Percentiles rank a stretch among this genome's conserved stretches.
phyloP scores from a whole-genome alignment of 208 protist genomes.

The Acanthamoeba lugdunensis region DNA sequence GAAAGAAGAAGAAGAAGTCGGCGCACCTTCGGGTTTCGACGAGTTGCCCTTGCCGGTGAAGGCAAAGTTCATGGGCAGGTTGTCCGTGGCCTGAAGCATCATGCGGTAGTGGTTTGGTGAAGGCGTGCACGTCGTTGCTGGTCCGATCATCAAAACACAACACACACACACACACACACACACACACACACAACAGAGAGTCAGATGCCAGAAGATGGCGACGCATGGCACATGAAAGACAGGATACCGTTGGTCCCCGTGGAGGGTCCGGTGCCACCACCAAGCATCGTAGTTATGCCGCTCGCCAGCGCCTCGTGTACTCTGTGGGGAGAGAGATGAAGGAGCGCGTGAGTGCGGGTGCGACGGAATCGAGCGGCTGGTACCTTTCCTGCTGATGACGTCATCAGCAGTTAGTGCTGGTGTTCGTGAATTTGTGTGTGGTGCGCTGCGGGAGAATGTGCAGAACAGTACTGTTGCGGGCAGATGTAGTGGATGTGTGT shows the following conservation, averaged over 20 bases:
- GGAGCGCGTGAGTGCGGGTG: too few species aligned
- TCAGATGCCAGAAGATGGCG: background rate
- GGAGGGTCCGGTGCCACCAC: slow-evolving; percentile 80
- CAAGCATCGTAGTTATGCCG: slow-evolving; percentile 81
- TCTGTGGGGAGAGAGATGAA: background rate
- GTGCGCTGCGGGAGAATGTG: background rate
- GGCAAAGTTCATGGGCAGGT: slow-evolving; percentile 83
- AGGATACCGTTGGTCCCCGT: slow-evolving; percentile 62
- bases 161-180: too few species aligned
- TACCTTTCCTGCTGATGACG: too few species aligned
- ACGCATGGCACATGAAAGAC: background rate
- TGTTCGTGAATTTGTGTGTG: background rate
- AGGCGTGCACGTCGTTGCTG: slow-evolving; percentile 79
- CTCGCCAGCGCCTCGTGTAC: slow-evolving; percentile 75
- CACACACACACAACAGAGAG: too few species aligned
- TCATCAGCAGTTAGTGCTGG: background rate
- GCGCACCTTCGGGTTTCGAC: slow-evolving; percentile 68
- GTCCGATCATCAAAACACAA: background rate
- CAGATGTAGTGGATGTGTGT: slow-evolving; percentile 85
- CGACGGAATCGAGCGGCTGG: too few species aligned
- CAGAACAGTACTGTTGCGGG: slow-evolving; percentile 76
- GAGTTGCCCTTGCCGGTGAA: slow-evolving; percentile 85
- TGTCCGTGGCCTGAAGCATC: slow-evolving; percentile 84
- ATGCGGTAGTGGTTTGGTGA: slow-evolving; percentile 74
- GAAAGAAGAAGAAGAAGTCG: too few species aligned